Evolutionary conservation across 1,139 yeast genomes (phyloP).

Genomic region (Yamadazyma siamensis): DNA sequence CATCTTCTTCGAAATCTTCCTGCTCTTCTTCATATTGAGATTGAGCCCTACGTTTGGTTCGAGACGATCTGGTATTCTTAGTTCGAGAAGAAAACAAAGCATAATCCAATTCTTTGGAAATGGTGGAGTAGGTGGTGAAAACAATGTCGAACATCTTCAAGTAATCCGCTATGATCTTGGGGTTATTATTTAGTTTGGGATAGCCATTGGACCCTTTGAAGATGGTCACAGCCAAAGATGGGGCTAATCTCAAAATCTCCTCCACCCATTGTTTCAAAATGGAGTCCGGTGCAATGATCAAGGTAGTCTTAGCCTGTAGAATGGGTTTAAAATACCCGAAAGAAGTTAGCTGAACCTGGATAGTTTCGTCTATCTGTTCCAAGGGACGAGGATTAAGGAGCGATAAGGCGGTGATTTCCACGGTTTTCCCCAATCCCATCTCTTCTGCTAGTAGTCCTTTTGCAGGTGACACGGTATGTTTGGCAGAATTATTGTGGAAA

Average conservation of each 20-base stretch:
- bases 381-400: slow-evolving; percentile 53
- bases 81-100: slow-evolving; percentile 67
- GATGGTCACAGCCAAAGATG: slow-evolving; percentile 52
- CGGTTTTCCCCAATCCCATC: slow-evolving; percentile 96
- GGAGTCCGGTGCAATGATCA: slow-evolving; percentile 82
- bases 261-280: slow-evolving; percentile 81
- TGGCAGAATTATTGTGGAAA: slow-evolving; percentile 15
- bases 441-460: slow-evolving; percentile 82
- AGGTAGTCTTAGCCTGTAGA: slow-evolving; percentile 60
- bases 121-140: slow-evolving; percentile 68
- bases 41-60: slow-evolving; percentile 12
- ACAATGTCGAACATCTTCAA: slow-evolving; percentile 70
- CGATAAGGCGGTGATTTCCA: slow-evolving; percentile 70
- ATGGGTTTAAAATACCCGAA: slow-evolving; percentile 42
- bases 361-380: slow-evolving; percentile 40
- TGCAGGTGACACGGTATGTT: slow-evolving; percentile 37
- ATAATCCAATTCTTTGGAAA: slow-evolving; percentile 75
- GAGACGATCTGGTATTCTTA: slow-evolving; percentile 47
- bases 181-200: slow-evolving; percentile 40
- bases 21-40: slow-evolving; percentile 13
- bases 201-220: slow-evolving; percentile 61
- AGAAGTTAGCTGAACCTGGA: slow-evolving; percentile 31
- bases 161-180: slow-evolving; percentile 43
- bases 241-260: slow-evolving; percentile 62
- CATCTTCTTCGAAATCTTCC: slow-evolving; percentile 11